Base-by-base conservation (phyloP, 768 basidiomycete species). In the Mrakia gelida region DNA sequence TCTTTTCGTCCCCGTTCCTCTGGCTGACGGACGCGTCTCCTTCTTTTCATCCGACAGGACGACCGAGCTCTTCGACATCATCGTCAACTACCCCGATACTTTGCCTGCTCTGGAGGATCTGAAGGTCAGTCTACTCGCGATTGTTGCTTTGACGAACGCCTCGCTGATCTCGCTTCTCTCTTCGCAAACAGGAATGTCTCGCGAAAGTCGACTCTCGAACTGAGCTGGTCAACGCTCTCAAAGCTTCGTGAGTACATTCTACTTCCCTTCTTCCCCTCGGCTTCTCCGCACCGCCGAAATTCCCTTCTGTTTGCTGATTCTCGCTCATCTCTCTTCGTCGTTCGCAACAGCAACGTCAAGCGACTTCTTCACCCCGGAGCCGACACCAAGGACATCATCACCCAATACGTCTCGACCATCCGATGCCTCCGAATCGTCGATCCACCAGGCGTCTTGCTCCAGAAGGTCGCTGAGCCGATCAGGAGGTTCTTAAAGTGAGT, bases 291-390 rank as follows among this genome's bases (percentile, higher is more conserved):
- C n/a, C n/a, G n/a, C n/a, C n/a, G n/a, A n/a, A n/a, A n/a, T n/a
- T n/a, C n/a, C n/a, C n/a, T n/a, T n/a, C n/a, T 21, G 34, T 59
- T 26, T 9, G 0, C 38, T 61, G 32, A 21, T 7, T 10, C 18
- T 21, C 45, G 23, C 52, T n/a, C 30, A 0, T 11, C 62, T 1
- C 28, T 43, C 5, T 11, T 26, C 15, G 30, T 45, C 45, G n/a
- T 15, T 23, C 21, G 34, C 9, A 28, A 30, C 82, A 97, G 94
- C 15, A 94, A 93, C 81, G 89, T 88, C 76, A 91, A 91, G 82
- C 91, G 97, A 7, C 88, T 99, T 0, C 89, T 99, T 9, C 95
- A 98, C 82, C 97, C 96, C 1, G 97, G 96, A 3, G 94, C 95
- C 7, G 95, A 95, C 80, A 99, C 97, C 0, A 92, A 92, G 82